Conservation (phyloP, 2,329 filamentous ascomycete genomes). For the Fusarium sp. region DNA sequence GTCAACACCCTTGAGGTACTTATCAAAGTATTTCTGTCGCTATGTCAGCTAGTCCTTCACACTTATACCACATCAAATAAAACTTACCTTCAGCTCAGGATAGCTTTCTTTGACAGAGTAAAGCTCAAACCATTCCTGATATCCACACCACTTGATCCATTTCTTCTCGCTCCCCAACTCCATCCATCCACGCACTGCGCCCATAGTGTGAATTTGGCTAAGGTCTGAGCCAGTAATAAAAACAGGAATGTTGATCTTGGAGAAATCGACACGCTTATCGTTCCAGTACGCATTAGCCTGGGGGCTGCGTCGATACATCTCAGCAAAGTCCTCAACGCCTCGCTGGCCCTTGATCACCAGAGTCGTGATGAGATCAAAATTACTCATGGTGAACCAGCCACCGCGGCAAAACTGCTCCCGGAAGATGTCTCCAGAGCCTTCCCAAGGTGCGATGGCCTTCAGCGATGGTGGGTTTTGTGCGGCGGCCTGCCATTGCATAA, state of each 20-base stretch:
- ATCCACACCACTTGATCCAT: constrained; percentile 40
- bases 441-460: constrained; percentile 35
- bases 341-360: constrained; percentile 19
- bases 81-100: constrained; percentile 14
- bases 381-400: constrained; percentile 19
- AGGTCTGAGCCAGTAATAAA: constrained; percentile 41
- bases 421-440: constrained; percentile 28
- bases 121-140: constrained; percentile 42
- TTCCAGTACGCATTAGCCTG: constrained; percentile 16
- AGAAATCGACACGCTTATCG: constrained; percentile 28
- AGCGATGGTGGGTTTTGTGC: constrained; percentile 34
- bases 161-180: constrained; percentile 38
- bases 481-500: constrained; percentile 42
- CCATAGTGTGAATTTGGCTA: constrained; percentile 46
- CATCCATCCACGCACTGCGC: constrained; percentile 40
- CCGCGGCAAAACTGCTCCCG: constrained; percentile 24
- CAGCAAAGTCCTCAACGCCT: constrained; percentile 15
- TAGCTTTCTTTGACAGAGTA: constrained; percentile 27
- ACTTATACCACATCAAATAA: rapidly evolving
- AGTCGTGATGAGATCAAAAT: constrained; percentile 20
- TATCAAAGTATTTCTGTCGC: constrained; percentile 35
- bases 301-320: constrained; percentile 20
- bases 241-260: constrained; percentile 32
- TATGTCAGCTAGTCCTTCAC: background rate
- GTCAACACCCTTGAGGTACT: constrained; percentile 36